Evolutionary conservation across 768 basidiomycete species (phyloP).

Genomic region (Tulasnella sp.): DNA sequence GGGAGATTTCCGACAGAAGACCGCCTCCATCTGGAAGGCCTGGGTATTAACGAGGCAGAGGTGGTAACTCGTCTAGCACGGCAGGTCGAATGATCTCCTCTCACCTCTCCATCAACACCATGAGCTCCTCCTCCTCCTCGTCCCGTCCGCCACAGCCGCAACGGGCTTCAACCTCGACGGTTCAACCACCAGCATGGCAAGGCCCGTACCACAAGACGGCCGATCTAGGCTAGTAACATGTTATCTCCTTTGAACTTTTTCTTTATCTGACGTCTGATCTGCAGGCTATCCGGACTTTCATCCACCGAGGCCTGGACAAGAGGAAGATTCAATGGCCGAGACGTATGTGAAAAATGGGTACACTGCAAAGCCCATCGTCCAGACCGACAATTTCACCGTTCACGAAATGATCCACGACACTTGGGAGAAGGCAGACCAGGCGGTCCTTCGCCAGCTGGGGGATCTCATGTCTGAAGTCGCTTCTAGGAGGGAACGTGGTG

Average conservation of each 20-base stretch:
- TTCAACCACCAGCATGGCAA: constrained; percentile 68
- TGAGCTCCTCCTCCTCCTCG: constrained; percentile 29
- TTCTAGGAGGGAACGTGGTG: constrained; percentile 58
- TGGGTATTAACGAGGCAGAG: constrained; percentile 16
- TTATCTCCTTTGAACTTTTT: constrained; percentile 12
- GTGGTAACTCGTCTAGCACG: constrained; percentile 7
- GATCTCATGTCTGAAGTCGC: constrained; percentile 77
- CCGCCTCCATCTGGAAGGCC: constrained; percentile 12
- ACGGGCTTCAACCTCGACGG: constrained; percentile 26
- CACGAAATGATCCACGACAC: constrained; percentile 42
- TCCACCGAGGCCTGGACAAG: constrained; percentile 73
- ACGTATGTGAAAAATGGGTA: constrained; percentile 69
- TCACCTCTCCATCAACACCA: constrained; percentile 30
- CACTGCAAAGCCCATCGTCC: constrained; percentile 42
- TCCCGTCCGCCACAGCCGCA: constrained; percentile 16
- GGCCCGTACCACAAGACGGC: constrained; percentile 66
- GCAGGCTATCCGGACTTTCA: constrained; percentile 76
- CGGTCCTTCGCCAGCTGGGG: constrained; percentile 60
- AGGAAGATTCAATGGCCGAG: constrained; percentile 72
- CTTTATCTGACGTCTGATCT: neutral
- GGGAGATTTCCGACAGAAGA: constrained; percentile 5
- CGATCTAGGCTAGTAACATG: constrained; percentile 61
- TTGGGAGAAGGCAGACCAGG: constrained; percentile 56
- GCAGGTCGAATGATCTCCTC: constrained; percentile 31
- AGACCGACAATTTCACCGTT: constrained; percentile 36